Base-by-base conservation (phyloP, 257 asterid genomes). In the Parsonsia alboflavescens region DNA sequence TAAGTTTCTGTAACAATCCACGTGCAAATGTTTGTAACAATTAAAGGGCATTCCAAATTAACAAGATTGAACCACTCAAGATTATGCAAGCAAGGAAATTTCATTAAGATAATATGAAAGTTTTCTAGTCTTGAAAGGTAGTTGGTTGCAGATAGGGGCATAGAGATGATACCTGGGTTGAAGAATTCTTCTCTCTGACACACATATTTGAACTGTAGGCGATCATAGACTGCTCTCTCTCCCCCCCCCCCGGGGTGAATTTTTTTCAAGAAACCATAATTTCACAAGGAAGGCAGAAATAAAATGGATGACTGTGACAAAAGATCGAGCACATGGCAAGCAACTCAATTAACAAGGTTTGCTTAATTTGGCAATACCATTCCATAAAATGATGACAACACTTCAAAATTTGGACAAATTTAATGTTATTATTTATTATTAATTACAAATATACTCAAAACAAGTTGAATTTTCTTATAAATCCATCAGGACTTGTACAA, bases 11-110 rank as follows among this genome's bases (percentile, higher is more conserved):
- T 22, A 50, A 39, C 28, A 63, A n/a, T 6, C 39, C 73, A 52
- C 28, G 44, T 74, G 78, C 78, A 50, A 11, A 50, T n/a, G 56
- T 12, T 50, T 46, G 56, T 46, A 46, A 21, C 16, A 13, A 28
- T 5, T 5, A 1, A 52, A 33, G 36, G 45, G 5, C 64, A 10
- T 39, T 3, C 6, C n/a, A n/a, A 62, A 52, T 39, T 63, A 53
- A 75, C 12, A 50, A 28, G 53, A 28, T 13, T 22, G 21, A 48
- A 39, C 24, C 41, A 41, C 0, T 19, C 68, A 36, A 39, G 68
- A 61, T 13, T 30, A 17, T 22, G 44, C 71, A 36, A 75, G 48
- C n/a, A 5, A 53, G 41, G 21, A 46, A 30, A 6, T 21, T 33
- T 7, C 22, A 39, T 7, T 22, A 1, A 67, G 28, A 68, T 30